phyloP scores from a whole-genome alignment of 139 green algal genomes.

The Asterochloris sp. region DNA sequence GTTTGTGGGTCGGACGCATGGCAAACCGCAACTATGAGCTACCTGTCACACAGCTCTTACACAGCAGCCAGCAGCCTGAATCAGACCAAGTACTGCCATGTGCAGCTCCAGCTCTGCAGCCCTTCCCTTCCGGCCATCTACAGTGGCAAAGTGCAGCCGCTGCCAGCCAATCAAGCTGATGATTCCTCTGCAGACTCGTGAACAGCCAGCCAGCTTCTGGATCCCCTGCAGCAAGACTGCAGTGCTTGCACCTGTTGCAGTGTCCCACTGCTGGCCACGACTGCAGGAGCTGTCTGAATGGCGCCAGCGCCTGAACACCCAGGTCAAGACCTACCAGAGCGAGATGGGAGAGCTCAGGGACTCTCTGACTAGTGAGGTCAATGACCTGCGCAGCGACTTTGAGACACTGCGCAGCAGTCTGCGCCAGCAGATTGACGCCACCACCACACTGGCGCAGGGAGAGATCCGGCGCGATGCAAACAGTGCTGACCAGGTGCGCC shows the following conservation, averaged over 20 bases:
- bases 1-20: not conserved
- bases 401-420: not conserved
- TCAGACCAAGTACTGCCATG: not conserved
- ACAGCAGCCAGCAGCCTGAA: not conserved
- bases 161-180: not conserved
- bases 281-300: slow-evolving; percentile 7
- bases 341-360: slow-evolving; percentile 5
- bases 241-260: not conserved
- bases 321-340: not conserved
- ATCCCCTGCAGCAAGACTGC: not conserved
- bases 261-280: not conserved
- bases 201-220: not conserved
- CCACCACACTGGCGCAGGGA: slow-evolving; percentile 10
- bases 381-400: slow-evolving; percentile 1
- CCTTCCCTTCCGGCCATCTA: not conserved
- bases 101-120: not conserved
- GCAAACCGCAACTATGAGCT: not conserved
- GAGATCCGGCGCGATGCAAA: not conserved
- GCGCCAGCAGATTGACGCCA: slow-evolving; percentile 14
- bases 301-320: slow-evolving; percentile 2
- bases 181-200: not conserved
- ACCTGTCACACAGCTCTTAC: not conserved
- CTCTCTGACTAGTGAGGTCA: slow-evolving; percentile 2
- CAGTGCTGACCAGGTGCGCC: too few relatives aligned
- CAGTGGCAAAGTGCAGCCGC: not conserved